Conservation (phyloP, 495 filamentous ascomycete species). For the Penicillium coprophilum region DNA sequence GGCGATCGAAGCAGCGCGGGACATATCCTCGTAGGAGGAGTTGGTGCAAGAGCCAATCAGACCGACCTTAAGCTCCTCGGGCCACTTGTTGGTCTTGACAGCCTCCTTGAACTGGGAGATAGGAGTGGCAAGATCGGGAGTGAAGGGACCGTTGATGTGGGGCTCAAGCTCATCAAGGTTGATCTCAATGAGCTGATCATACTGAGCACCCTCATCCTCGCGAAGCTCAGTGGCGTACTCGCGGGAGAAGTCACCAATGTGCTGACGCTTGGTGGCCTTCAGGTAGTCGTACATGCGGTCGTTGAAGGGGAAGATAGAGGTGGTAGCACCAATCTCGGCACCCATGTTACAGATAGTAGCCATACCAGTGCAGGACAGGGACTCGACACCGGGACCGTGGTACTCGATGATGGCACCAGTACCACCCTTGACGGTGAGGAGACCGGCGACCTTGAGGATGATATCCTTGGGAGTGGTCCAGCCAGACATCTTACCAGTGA, state of each 20-base stretch:
- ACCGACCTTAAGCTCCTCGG: conserved; percentile 95
- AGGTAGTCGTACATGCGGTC: conserved; percentile 97
- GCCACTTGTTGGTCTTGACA: conserved; percentile 92
- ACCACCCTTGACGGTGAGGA: conserved; percentile 96
- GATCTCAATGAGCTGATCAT: conserved; percentile 95
- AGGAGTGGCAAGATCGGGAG: conserved; percentile 96
- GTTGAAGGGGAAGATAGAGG: conserved; percentile 98
- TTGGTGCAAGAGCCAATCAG: conserved; percentile 96
- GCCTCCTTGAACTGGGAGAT: conserved; percentile 97
- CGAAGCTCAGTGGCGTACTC: conserved; percentile 81
- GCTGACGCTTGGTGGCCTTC: conserved; percentile 82
- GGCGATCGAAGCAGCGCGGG: conserved; percentile 89
- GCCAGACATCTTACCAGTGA: conserved; percentile 85
- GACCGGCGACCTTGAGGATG: conserved; percentile 96
- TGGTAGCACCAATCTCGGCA: conserved; percentile 95
- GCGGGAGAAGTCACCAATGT: conserved; percentile 87
- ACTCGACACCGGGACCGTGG: conserved; percentile 79
- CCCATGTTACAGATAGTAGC: conserved; percentile 76
- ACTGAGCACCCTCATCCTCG: conserved; percentile 91
- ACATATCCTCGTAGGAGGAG: conserved; percentile 99
- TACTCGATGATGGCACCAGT: conserved; percentile 98
- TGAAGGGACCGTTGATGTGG: conserved; percentile 99
- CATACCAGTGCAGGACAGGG: conserved; percentile 67
- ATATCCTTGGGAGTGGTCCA: conserved; percentile 98
- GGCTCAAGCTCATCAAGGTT: conserved; percentile 94